Conservation (phyloP, 2,329 filamentous ascomycete species). For the Aspergillus eucalypticola region DNA sequence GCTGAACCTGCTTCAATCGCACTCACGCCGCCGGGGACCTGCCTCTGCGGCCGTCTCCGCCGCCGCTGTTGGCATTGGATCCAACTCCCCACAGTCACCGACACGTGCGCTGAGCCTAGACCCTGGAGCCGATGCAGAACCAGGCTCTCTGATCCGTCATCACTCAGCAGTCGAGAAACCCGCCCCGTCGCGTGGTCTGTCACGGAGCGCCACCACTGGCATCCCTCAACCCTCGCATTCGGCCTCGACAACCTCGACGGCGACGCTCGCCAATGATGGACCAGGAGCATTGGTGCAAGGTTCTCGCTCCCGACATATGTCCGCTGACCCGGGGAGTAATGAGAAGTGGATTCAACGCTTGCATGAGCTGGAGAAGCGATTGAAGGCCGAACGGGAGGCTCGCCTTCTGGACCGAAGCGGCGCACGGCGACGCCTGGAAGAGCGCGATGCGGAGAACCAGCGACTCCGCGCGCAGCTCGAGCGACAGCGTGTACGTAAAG, state of each 20-base stretch:
- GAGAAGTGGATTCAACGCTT: conserved; percentile 78
- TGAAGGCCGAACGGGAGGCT: conserved; percentile 88
- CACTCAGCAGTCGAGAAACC: conserved; percentile 53
- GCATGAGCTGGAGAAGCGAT: conserved; percentile 80
- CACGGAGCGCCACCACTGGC: conserved; percentile 34
- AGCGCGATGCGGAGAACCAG: conserved; percentile 72
- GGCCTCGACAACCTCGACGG: conserved; percentile 35
- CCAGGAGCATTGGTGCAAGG: conserved; percentile 28
- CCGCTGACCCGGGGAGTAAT: conserved; percentile 57
- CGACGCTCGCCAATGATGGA: conserved; percentile 29
- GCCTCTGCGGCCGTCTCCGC: conserved; percentile 42
- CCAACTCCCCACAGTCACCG: conserved; percentile 37
- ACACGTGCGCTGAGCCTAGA: conserved; percentile 24
- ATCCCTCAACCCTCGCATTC: conserved; percentile 38
- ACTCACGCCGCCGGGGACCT: conserved; percentile 57
- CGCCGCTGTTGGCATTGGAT: conserved; percentile 35
- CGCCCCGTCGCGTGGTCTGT: conserved; percentile 26
- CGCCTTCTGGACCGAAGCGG: conserved; percentile 80
- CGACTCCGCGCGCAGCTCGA: conserved; percentile 67
- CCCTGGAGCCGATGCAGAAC: conserved; percentile 29
- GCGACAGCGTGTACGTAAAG: conserved; percentile 51
- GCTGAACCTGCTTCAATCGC: conserved; percentile 67
- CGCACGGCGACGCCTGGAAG: conserved; percentile 75
- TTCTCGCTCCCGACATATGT: conserved; percentile 24
- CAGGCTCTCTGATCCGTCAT: conserved; percentile 57